Base-by-base conservation (phyloP, 345 rosid genomes). In the Eutrema heterophyllum region DNA sequence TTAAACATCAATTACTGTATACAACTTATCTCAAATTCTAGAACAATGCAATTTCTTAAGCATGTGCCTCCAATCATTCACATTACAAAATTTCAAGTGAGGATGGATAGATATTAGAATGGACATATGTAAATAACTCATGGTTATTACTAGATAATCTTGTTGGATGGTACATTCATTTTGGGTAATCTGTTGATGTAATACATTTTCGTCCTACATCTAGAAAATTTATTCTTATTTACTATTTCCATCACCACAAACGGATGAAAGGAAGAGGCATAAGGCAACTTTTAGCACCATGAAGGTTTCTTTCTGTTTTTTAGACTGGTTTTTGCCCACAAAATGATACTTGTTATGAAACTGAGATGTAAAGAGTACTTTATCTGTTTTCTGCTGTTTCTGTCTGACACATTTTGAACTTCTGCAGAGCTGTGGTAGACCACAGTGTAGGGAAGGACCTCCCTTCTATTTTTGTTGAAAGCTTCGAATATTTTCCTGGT, bases 401-500 rank as follows among this genome's bases (percentile, higher is more conserved):
- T 72, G 48, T 68, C 55, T 72, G 48, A 69, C 35, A 26, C 50
- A 56, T 64, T 64, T 16, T 24, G 13, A 70, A n/a, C 40, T 61
- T 74, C 55, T 80, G 81, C 87, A 95, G 99, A 81, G 99, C 99
- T 69, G 95, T 95, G 60, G 97, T 95, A 50, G 97, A 95, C 62
- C 97, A 95, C 82, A 88, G 97, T 76, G 67, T 72, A 39, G 97
- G 96, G 60, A 89, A 89, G 78, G 97, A 95, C 51, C 95, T 95
- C 64, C 99, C 99, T 80, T 84, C 90, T 67, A 73, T 95, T 75
- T 82, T 86, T 46, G 80, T 91, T 33, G 93, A 95, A 81, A 88
- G 85, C 78, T 95, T 88, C 74, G 97, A 95, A 71, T 95, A 85
- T 71, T 89, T 89, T 81, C 99, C 99, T 52, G 99, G 99, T 14